Percentiles rank a stretch among this genome's conserved stretches.
Conservation (phyloP, 495 filamentous ascomycete species). For the Penicillium turbatum region DNA sequence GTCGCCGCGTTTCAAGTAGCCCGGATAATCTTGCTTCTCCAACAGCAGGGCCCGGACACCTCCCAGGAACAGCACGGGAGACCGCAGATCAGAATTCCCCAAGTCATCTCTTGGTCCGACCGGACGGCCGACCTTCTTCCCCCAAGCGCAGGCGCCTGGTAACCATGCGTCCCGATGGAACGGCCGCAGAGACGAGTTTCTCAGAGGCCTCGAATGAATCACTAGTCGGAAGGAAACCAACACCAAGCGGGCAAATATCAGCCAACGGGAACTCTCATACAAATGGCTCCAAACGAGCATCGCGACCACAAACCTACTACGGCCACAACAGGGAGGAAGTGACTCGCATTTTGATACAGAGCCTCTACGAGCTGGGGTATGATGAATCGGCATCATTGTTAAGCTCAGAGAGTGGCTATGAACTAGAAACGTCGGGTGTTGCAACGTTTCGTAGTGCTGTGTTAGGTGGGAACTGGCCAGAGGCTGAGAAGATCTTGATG, state of each 20-base stretch:
- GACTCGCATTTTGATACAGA: slow-evolving; percentile 88
- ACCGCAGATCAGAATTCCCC: slow-evolving; percentile 23
- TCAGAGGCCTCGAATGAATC: slow-evolving; percentile 48
- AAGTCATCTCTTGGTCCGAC: slow-evolving; percentile 22
- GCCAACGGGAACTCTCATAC: slow-evolving; percentile 42
- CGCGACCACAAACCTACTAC: slow-evolving; percentile 49
- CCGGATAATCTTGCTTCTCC: slow-evolving; percentile 19
- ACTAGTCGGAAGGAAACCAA: slow-evolving; percentile 37
- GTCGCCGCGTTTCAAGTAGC: slow-evolving; percentile 31
- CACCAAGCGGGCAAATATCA: slow-evolving; percentile 49
- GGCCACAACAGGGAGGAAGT: slow-evolving; percentile 93
- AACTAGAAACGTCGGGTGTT: slow-evolving; percentile 80
- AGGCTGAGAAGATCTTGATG: slow-evolving; percentile 78
- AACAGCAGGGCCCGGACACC: slow-evolving; percentile 18
- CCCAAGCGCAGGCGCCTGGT: slow-evolving; percentile 59
- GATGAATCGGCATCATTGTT: slow-evolving; percentile 66
- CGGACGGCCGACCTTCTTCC: slow-evolving; percentile 41
- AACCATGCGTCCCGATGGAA: slow-evolving; percentile 59
- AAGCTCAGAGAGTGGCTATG: slow-evolving; percentile 77
- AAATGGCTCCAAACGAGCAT: slow-evolving; percentile 45
- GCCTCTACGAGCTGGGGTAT: slow-evolving; percentile 84
- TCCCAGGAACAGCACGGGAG: slow-evolving; percentile 28
- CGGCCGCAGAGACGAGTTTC: slow-evolving; percentile 45
- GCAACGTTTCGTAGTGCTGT: slow-evolving; percentile 80
- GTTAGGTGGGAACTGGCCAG: slow-evolving; percentile 73